Base-by-base conservation (phyloP, 2,329 filamentous ascomycete genomes). In the Mycosphaerella sp. region DNA sequence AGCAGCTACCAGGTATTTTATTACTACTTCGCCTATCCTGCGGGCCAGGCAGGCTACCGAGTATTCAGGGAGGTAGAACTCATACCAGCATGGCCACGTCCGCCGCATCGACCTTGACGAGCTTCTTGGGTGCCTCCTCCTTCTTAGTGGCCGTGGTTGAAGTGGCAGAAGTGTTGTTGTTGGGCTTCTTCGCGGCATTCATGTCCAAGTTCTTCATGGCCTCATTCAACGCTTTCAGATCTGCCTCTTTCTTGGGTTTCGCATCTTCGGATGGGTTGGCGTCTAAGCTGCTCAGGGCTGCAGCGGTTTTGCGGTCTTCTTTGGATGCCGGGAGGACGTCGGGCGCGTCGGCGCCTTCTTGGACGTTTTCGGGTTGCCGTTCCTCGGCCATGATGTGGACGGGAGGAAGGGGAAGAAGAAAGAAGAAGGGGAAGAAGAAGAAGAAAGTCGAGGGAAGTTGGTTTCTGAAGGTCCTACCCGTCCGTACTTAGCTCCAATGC, bases 231-330 rank as follows among this genome's bases (percentile, higher is more conserved):
- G 86, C 87, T 56, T 85, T 85, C 49, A 81, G 74, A 68, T 90
- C 86, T 62, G 87, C 80, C 58, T 83, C 76, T 58, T 80, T 78
- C 65, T 79, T 78, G 2, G 72, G 66, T 14, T 70, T 66, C 34
- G 68, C 65, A 48, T 64, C 63, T 43, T 77, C 73, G 31, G 79
- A 76, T 45, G 77, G 76, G 52, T 75, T 74, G 54, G 74, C 75
- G 67, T 89, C 86, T 61, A 91, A 82, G 57, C 79, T 80, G 45
- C 84, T 85, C 56, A 90, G 80, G 31, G 86, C 87, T 6, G 83
- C 84, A 40, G 85, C 85, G 44, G 86, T 85, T 72, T 89, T 89
- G 71, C 85, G 83, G 73, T 89, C 86, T 71, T 89, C 86, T 66
- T 86, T 85, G 71, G 84, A 86, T 39, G 70, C 66, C 5, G 74